Evolutionary conservation across 805 yeast genomes (phyloP), one percentile per base, ranked within the genome.

Genomic region (Myxozyma neotropica): DNA sequence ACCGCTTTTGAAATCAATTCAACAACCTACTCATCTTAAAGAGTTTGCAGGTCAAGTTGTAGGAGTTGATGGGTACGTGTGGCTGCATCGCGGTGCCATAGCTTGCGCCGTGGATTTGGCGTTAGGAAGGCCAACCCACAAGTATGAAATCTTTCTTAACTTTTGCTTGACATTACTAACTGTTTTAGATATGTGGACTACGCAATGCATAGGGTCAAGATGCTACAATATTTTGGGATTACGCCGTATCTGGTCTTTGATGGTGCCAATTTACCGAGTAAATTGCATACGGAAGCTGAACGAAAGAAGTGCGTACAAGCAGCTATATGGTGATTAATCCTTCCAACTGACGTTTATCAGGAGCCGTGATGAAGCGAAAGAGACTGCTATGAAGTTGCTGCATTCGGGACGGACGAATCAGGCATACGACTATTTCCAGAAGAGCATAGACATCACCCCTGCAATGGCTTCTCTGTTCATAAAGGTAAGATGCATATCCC

Each of bases 11-110:
- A 89, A 88, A 71, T 83, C 87, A 29, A 86, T 89, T 43, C 94
- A 88, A 68, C 80, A 80, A 54, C 78, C 80, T 0, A 79, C 82
- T 1, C 74, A 85, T 1, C 74, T 92, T 47, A 80, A 81, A 56
- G 74, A 81, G 36, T 89, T 83, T 71, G 74, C 83, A 13, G 97
- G 96, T 0, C 79, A 85, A 39, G 64, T 51, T 10, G 54, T 68
- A 15, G 99, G 96, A 0, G 86, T 94, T n/a, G 99, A 94, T 71
- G 92, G 96, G 0, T 94, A 90, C 70, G 91, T 97, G 0, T 94
- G 99, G 99, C 81, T 94, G 4, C 99, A 94, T 73, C 82, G 89
- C 64, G 92, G 94, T 3, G 85, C 89, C 2, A 81, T 86, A 52
- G 77, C 89, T 17, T 92, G 98, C 73, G 88, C 97, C 0, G 83